A percentile compares a stretch with the other conserved stretches of the same genome.
phyloP scores from a whole-genome alignment of 306 rosid genomes.

The Quercus parvula region DNA sequence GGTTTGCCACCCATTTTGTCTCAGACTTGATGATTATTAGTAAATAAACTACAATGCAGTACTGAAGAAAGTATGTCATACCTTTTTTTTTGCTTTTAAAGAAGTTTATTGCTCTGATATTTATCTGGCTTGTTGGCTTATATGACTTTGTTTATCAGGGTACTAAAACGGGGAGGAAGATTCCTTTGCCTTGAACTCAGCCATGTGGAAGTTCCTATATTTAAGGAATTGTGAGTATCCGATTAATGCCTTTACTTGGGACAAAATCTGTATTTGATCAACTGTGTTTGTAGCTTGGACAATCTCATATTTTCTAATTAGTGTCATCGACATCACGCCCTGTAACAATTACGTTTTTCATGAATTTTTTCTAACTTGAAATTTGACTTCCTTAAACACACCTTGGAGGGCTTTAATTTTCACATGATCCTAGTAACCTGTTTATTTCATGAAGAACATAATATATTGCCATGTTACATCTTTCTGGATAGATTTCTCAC shows the following conservation, averaged over 20 bases:
- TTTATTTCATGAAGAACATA: neutral
- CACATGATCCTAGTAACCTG: neutral
- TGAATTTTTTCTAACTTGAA: neutral
- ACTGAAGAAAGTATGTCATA: no score
- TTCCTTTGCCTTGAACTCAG: slow-evolving; percentile 96
- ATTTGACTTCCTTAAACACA: neutral
- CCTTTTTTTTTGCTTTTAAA: neutral
- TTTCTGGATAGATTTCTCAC: neutral
- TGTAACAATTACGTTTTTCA: neutral
- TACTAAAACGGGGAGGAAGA: slow-evolving; percentile 87
- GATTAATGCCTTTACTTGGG: no score
- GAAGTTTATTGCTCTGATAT: neutral
- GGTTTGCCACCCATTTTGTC: no score
- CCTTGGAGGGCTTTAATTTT: neutral
- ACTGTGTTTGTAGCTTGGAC: no score
- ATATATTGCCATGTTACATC: neutral
- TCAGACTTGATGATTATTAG: no score
- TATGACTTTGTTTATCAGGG: slow-evolving; percentile 48
- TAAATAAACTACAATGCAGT: no score
- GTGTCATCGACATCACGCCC: no score
- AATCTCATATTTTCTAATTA: no score
- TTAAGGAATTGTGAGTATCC: slow-evolving; percentile 79
- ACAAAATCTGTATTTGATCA: no score
- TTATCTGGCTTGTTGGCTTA: neutral
- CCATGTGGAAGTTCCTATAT: slow-evolving; percentile 75